These are phyloP conservation scores for Zoysia matrella DNA, from an alignment of 202 grass and related monocot species.

Conservation along the genomic window DNA sequence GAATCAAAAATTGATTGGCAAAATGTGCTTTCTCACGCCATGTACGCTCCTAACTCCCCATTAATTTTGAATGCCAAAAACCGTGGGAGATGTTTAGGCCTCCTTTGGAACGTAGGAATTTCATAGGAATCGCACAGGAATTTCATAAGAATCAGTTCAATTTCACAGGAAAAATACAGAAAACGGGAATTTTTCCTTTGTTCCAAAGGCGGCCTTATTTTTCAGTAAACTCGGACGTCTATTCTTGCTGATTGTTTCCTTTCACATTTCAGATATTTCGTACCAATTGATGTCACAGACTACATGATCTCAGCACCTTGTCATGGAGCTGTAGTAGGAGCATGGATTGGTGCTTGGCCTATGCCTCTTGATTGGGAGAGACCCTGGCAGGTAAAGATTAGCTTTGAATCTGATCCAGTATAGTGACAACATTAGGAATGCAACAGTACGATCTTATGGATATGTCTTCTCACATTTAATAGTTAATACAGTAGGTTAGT, in stretches of 20 bases:
- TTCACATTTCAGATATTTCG: slow-evolving; percentile 47
- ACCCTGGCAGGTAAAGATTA: slow-evolving; percentile 80
- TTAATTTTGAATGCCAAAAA: background rate
- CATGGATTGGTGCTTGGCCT: slow-evolving; percentile 94
- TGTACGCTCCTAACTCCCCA: slow-evolving; percentile 51
- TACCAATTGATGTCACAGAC: slow-evolving; percentile 50
- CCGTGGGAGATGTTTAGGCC: background rate
- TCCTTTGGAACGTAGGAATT: too few relatives aligned
- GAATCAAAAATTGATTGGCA: slow-evolving; percentile 80
- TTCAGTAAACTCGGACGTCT: background rate
- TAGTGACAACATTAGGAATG: background rate
- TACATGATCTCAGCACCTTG: slow-evolving; percentile 79
- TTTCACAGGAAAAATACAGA: too few relatives aligned
- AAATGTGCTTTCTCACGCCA: slow-evolving; percentile 66
- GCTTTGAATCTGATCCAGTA: background rate
- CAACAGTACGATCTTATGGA: background rate
- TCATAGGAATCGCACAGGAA: too few relatives aligned
- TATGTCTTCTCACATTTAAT: slow-evolving; percentile 11
- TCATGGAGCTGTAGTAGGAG: slow-evolving; percentile 85
- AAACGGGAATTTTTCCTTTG: too few relatives aligned
- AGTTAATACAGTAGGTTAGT: background rate
- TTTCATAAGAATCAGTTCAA: too few relatives aligned
- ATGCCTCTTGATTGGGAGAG: slow-evolving; percentile 99
- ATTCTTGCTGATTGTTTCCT: slow-evolving; percentile 37
- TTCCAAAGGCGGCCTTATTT: background rate